Evolutionary conservation across 805 yeast species (phyloP).

Genomic region (Yamadazyma endophytica): DNA sequence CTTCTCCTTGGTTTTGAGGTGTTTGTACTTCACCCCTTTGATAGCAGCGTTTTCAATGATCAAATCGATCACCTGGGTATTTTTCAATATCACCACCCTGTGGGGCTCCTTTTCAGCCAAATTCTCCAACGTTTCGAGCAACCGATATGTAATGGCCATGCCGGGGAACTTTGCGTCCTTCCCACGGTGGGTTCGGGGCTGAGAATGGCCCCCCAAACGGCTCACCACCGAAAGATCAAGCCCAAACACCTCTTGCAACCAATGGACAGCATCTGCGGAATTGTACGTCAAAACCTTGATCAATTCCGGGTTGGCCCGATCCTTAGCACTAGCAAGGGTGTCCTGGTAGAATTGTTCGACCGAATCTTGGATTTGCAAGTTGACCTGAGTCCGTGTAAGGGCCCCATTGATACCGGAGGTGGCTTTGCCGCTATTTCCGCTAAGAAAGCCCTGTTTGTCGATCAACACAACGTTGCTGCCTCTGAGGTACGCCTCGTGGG

Average conservation of each 20-base stretch:
- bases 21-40: slow-evolving; percentile 30
- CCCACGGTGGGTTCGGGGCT: slow-evolving; percentile 79
- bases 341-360: slow-evolving; percentile 60
- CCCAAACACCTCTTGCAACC: slow-evolving; percentile 64
- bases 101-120: slow-evolving; percentile 42
- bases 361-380: slow-evolving; percentile 48
- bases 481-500: slow-evolving; percentile 50
- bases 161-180: slow-evolving; percentile 62
- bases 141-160: slow-evolving; percentile 56
- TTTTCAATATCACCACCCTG: slow-evolving; percentile 36
- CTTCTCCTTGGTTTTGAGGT: slow-evolving; percentile 27
- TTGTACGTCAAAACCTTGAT: slow-evolving; percentile 58
- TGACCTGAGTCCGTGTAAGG: slow-evolving; percentile 55
- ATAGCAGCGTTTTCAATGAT: slow-evolving; percentile 18
- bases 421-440: slow-evolving; percentile 66
- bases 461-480: slow-evolving; percentile 52
- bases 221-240: slow-evolving; percentile 64
- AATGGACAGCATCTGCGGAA: slow-evolving; percentile 63
- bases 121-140: slow-evolving; percentile 48
- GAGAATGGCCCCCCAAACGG: slow-evolving; percentile 81
- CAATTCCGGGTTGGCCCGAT: slow-evolving; percentile 53
- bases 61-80: slow-evolving; percentile 42
- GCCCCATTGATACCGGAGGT: slow-evolving; percentile 75
- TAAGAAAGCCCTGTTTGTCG: slow-evolving; percentile 58
- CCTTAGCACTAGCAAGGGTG: slow-evolving; percentile 63